phyloP scores from a whole-genome alignment of 2,329 filamentous ascomycete genomes.

The Fusarium acutatum region DNA sequence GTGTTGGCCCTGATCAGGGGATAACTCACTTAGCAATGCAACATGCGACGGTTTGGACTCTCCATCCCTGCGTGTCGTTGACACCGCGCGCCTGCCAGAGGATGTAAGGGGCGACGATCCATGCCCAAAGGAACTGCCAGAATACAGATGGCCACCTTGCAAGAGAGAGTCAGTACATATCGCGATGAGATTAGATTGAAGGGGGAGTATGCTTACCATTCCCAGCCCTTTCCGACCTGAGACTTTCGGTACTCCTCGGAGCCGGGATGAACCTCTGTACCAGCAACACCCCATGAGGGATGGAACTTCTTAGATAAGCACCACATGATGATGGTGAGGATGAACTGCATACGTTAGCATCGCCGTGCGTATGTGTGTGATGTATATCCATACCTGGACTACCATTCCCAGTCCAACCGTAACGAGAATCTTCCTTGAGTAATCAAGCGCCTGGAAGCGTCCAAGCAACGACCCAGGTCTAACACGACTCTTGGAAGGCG shows the following conservation, averaged over 20 bases:
- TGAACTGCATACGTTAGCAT: slow-evolving; percentile 53
- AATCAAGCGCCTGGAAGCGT: slow-evolving; percentile 52
- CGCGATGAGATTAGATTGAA: neutral
- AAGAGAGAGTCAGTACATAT: neutral
- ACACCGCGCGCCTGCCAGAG: slow-evolving; percentile 69
- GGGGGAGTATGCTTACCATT: slow-evolving; percentile 61
- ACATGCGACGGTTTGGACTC: slow-evolving; percentile 67
- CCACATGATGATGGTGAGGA: slow-evolving; percentile 67
- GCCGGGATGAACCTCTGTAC: slow-evolving; percentile 65
- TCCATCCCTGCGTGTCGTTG: slow-evolving; percentile 72
- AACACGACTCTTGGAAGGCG: slow-evolving; percentile 6
- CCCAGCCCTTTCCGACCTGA: slow-evolving; percentile 63
- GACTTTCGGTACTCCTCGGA: slow-evolving; percentile 60
- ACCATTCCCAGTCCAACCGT: slow-evolving; percentile 63
- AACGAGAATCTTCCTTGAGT: slow-evolving; percentile 58
- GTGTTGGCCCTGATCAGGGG: neutral
- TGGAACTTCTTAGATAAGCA: slow-evolving; percentile 73
- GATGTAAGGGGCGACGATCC: slow-evolving; percentile 67
- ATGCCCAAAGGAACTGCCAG: slow-evolving; percentile 72
- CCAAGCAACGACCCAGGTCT: slow-evolving; percentile 43
- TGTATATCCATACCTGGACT: slow-evolving; percentile 57
- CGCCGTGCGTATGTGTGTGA: accelerated
- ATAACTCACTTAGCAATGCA: slow-evolving; percentile 55
- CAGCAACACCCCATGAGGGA: slow-evolving; percentile 65
- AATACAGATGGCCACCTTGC: slow-evolving; percentile 67